Percentiles rank a stretch among this genome's conserved stretches.
Conservation (phyloP, 768 basidiomycete genomes). For the Serendipita sp. region DNA sequence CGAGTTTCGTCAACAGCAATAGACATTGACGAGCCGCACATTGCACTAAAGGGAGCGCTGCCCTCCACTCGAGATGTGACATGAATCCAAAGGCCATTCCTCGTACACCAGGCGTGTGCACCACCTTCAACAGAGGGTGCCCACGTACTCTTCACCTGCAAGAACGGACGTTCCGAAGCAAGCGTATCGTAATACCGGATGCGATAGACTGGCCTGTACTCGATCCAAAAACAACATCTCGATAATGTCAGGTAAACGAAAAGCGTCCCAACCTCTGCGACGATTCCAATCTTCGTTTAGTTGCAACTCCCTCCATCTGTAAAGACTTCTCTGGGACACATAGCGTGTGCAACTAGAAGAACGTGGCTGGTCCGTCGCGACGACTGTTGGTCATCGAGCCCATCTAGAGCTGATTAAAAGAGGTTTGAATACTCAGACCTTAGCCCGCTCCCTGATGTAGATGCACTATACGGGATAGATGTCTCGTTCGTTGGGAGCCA, state of each 20-base stretch:
- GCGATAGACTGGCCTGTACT: not conserved
- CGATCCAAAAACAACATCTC: too few relatives aligned
- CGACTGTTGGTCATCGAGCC: not conserved
- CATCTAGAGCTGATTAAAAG: not conserved
- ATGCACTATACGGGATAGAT: not conserved
- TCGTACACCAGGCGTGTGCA: too few relatives aligned
- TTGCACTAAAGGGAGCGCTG: not conserved
- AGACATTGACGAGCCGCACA: not conserved
- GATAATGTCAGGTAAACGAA: too few relatives aligned
- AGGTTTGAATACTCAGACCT: not conserved
- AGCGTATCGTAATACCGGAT: not conserved
- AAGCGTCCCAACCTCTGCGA: not conserved
- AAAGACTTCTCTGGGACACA: not conserved
- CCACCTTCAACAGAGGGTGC: too few relatives aligned
- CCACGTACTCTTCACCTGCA: not conserved
- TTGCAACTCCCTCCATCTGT: not conserved
- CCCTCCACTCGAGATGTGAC: too few relatives aligned
- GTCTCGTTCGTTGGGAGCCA: not conserved
- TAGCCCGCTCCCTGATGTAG: not conserved
- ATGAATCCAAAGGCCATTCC: too few relatives aligned
- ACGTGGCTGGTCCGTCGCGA: not conserved
- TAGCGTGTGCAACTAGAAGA: not conserved
- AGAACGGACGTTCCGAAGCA: not conserved
- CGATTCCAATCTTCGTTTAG: not conserved
- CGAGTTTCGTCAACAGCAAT: not conserved